A percentile compares a stretch with the other conserved stretches of the same genome.
phyloP scores from a whole-genome alignment of 768 basidiomycete species.

The Phaffia tasmanica region DNA sequence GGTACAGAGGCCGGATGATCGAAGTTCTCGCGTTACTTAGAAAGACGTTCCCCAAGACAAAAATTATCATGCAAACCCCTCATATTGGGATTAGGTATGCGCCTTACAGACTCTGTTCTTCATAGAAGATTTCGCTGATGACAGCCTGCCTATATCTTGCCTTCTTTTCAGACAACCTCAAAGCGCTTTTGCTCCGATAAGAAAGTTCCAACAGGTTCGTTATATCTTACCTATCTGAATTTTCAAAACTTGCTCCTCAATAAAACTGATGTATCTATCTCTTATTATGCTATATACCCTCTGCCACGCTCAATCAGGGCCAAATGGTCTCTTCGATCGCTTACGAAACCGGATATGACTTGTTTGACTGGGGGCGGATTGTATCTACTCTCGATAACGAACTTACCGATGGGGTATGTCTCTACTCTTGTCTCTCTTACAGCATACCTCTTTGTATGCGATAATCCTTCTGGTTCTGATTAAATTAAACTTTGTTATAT shows the following conservation, averaged over 20 bases:
- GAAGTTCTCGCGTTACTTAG: constrained; percentile 14
- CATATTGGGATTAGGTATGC: constrained; percentile 15
- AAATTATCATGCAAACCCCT: constrained; percentile 23
- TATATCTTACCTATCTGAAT: background rate
- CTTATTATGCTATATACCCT: background rate
- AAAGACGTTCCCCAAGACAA: constrained; percentile 14
- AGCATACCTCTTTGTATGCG: too few relatives aligned
- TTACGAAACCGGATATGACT: constrained; percentile 15
- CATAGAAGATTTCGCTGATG: too few relatives aligned
- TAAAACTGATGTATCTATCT: background rate
- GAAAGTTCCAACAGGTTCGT: constrained; percentile 22
- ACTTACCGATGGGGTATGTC: constrained; percentile 10
- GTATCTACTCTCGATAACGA: constrained; percentile 16
- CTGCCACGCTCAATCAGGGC: background rate
- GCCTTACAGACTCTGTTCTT: background rate
- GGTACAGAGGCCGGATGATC: constrained; percentile 9
- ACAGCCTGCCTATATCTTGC: too few relatives aligned
- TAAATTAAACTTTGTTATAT: too few relatives aligned
- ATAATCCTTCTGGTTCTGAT: too few relatives aligned
- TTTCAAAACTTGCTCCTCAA: background rate
- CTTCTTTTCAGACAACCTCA: too few relatives aligned
- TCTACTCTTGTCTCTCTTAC: too few relatives aligned
- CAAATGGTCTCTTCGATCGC: constrained; percentile 10
- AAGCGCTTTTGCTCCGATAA: constrained; percentile 12
- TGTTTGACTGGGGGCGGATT: constrained; percentile 24